phyloP scores from a whole-genome alignment of 768 basidiomycete species.

The Tulasnella sp. region DNA sequence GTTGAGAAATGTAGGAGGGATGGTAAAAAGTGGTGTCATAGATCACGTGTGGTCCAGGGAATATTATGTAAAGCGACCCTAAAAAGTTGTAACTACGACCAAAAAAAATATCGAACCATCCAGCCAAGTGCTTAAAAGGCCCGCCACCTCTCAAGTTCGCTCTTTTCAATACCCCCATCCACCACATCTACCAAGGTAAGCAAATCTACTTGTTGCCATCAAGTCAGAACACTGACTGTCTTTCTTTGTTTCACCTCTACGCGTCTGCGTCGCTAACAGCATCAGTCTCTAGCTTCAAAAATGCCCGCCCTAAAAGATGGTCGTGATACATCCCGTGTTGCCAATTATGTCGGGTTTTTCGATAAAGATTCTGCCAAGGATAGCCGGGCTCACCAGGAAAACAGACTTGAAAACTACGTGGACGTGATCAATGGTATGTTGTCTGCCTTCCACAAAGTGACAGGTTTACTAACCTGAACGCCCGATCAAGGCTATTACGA shows the following conservation, averaged over 20 bases:
- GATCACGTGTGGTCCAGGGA: too few species aligned
- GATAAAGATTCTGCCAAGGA: conserved; percentile 68
- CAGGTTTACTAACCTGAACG: background rate
- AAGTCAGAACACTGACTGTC: too few species aligned
- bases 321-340: conserved; percentile 53
- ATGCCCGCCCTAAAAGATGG: conserved; percentile 33
- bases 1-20: too few species aligned
- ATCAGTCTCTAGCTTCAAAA: conserved; percentile 17
- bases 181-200: too few species aligned
- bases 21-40: too few species aligned
- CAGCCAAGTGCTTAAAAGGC: too few species aligned
- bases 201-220: too few species aligned
- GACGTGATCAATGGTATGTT: conserved; percentile 80
- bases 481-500: conserved; percentile 72
- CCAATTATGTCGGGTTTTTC: conserved; percentile 87
- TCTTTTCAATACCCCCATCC: too few species aligned
- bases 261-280: conserved; percentile 19
- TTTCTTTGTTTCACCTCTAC: background rate
- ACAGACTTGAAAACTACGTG: conserved; percentile 68
- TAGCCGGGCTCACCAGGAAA: conserved; percentile 46
- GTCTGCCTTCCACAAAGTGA: background rate
- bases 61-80: too few species aligned
- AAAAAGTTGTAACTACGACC: too few species aligned
- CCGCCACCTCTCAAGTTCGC: too few species aligned
- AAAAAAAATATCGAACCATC: too few species aligned